Percentiles rank a stretch among this genome's conserved stretches.
Conservation (phyloP, 2,329 filamentous ascomycete species). For the Colletotrichum sp. region DNA sequence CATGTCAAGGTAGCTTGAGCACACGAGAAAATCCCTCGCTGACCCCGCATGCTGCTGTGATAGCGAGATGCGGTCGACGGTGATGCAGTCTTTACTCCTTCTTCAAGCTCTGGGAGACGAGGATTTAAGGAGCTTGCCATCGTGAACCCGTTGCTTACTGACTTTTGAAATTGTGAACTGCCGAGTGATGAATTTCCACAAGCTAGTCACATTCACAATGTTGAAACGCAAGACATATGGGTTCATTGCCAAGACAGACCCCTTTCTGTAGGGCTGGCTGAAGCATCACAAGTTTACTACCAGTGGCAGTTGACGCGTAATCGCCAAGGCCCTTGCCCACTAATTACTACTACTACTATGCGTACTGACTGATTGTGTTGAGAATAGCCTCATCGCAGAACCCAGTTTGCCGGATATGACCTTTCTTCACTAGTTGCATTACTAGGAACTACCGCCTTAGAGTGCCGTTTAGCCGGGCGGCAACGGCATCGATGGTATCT, state of each 20-base stretch:
- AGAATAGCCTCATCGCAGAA: not conserved
- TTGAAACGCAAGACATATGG: not conserved
- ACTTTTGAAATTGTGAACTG: rapidly evolving
- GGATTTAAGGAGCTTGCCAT: not conserved
- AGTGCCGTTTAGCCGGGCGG: not conserved
- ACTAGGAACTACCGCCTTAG: not conserved
- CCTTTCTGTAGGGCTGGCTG: not conserved
- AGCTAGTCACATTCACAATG: not conserved
- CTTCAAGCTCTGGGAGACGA: not conserved
- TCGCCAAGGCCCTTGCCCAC: not conserved
- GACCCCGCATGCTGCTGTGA: not conserved
- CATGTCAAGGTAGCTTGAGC: not conserved
- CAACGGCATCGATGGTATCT: not conserved
- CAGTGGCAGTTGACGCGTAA: not conserved
- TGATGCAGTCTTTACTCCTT: not conserved
- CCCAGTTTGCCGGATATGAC: not conserved
- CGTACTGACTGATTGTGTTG: not conserved
- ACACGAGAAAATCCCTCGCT: not conserved
- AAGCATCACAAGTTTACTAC: not conserved
- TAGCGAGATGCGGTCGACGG: rapidly evolving
- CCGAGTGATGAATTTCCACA: not conserved
- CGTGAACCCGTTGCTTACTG: not conserved
- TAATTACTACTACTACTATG: not conserved
- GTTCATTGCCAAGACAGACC: not conserved
- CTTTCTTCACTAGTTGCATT: not conserved